These are phyloP conservation scores for Vinca minor DNA, from an alignment of 257 asterid genomes.

Conservation along the genomic window DNA sequence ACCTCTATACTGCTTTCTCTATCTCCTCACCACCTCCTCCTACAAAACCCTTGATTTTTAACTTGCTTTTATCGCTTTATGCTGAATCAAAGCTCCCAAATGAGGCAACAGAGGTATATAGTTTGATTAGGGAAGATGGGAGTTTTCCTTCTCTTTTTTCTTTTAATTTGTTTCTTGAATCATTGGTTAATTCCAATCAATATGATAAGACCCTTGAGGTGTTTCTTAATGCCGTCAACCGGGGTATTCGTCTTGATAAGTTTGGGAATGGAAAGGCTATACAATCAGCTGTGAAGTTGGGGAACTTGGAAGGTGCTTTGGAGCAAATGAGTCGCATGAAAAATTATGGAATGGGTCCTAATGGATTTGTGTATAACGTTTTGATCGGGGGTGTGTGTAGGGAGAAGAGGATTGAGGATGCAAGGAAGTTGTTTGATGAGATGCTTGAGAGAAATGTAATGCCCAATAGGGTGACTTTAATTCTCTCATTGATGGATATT, in stretches of 20 bases:
- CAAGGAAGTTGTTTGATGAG: neutral
- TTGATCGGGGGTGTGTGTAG: conserved; percentile 2
- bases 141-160: conserved; percentile 7
- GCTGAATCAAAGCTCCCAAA: conserved; percentile 40
- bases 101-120: conserved; percentile 43
- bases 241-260: conserved; percentile 10
- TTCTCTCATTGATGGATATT: too few species aligned
- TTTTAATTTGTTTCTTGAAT: conserved; percentile 7
- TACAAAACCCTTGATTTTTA: conserved; percentile 27
- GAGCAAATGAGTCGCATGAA: neutral
- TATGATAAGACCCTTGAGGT: conserved; percentile 10
- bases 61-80: conserved; percentile 39
- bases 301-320: neutral
- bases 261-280: conserved; percentile 9
- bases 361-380: conserved; percentile 2
- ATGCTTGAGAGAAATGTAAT: neutral
- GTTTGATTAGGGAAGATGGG: conserved; percentile 7
- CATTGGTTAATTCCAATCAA: conserved; percentile 2
- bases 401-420: neutral
- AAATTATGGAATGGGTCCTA: neutral
- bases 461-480: conserved; percentile 8
- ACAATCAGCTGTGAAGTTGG: conserved; percentile 14
- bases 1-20: conserved; percentile 32
- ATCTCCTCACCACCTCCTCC: conserved; percentile 29
- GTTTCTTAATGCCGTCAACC: conserved; percentile 10